Evolutionary conservation across 2,329 filamentous ascomycete genomes (phyloP).

Genomic region (Fusarium sp.): DNA sequence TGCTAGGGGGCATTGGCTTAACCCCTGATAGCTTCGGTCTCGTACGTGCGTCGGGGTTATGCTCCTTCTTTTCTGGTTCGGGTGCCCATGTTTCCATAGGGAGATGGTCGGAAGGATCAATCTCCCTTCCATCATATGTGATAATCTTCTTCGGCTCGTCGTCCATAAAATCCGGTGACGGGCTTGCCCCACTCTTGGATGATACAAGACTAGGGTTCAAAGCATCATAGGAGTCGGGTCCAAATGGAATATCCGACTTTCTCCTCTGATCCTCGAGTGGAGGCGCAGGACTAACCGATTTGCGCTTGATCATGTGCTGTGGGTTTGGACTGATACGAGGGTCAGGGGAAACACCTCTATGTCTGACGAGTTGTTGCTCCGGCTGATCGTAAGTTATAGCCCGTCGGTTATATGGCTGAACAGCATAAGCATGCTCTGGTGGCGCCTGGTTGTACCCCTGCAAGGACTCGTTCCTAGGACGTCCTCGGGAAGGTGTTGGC

Average conservation of each 20-base stretch:
- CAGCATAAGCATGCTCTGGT: slow-evolving; percentile 51
- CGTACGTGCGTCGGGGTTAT: slow-evolving; percentile 52
- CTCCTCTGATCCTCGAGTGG: slow-evolving; percentile 62
- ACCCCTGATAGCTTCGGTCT: slow-evolving; percentile 66
- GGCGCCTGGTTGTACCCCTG: slow-evolving; percentile 46
- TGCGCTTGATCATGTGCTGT: slow-evolving; percentile 72
- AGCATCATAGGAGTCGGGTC: slow-evolving; percentile 80
- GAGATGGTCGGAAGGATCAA: slow-evolving; percentile 85
- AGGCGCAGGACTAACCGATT: slow-evolving; percentile 81
- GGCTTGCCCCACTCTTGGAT: slow-evolving; percentile 51
- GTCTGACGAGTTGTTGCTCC: slow-evolving; percentile 45
- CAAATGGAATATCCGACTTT: slow-evolving; percentile 75
- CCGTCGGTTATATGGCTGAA: slow-evolving; percentile 61
- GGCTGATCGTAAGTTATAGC: slow-evolving; percentile 56
- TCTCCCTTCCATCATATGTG: slow-evolving; percentile 79
- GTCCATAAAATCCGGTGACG: slow-evolving; percentile 58
- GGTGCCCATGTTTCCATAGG: slow-evolving; percentile 83
- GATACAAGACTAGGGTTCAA: slow-evolving; percentile 72
- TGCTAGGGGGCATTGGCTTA: slow-evolving; percentile 64
- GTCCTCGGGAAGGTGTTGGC: slow-evolving; percentile 59
- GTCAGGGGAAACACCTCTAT: slow-evolving; percentile 56
- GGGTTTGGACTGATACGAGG: slow-evolving; percentile 55
- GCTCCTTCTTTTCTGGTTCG: slow-evolving; percentile 71
- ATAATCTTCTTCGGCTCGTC: slow-evolving; percentile 76
- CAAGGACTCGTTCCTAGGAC: slow-evolving; percentile 47